Evolutionary conservation across 208 protist species (phyloP).

Genomic region (Acanthamoeba rhysodes): DNA sequence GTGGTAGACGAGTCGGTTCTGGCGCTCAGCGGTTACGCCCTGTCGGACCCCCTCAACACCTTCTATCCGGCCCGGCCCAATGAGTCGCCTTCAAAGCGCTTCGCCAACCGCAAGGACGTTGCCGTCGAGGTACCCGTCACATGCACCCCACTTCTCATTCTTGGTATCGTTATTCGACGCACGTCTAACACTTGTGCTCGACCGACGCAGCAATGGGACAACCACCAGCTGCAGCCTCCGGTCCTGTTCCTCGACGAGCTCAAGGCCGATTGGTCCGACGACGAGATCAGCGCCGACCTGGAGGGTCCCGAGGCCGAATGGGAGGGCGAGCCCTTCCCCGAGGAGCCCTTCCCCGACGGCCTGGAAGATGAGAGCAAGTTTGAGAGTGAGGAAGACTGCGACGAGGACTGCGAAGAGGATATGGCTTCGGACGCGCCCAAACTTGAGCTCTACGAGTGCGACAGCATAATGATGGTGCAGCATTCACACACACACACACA

Average conservation of each 20-base stretch:
- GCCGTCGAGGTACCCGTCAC: conserved; percentile 37
- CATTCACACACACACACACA: too few species aligned
- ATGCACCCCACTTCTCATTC: not conserved
- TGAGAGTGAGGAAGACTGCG: not conserved
- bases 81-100: not conserved
- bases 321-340: conserved; percentile 34
- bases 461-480: too few species aligned
- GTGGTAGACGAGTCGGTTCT: conserved; percentile 73
- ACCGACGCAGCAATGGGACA: conserved; percentile 62
- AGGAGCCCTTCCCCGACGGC: conserved; percentile 37
- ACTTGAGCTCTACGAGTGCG: too few species aligned
- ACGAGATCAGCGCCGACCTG: not conserved
- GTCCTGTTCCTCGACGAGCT: conserved; percentile 43
- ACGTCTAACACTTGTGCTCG: not conserved
- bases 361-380: not conserved
- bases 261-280: conserved; percentile 63
- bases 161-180: too few species aligned
- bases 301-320: conserved; percentile 12
- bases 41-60: conserved; percentile 63
- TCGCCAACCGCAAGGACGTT: conserved; percentile 64
- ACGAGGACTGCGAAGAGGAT: too few species aligned
- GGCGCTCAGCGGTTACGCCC: conserved; percentile 47
- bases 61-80: conserved; percentile 53
- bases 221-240: conserved; percentile 29
- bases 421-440: too few species aligned